Percentiles rank a stretch among this genome's conserved stretches.
Conservation (phyloP, 2,329 filamentous ascomycete genomes). For the Didymella exigua region DNA sequence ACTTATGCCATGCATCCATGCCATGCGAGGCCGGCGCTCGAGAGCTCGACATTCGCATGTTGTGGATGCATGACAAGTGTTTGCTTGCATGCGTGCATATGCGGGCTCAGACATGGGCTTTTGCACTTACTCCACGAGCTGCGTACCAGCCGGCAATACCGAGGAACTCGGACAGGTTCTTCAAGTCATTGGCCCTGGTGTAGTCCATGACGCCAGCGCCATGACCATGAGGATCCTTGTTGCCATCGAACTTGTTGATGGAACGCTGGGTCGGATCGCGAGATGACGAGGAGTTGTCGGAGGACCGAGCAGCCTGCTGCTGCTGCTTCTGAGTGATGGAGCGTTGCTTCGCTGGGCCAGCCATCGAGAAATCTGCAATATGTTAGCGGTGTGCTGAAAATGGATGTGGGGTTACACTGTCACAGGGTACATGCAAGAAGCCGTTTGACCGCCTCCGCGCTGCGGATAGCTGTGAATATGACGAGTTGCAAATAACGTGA, state of each 20-base stretch:
- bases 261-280: conserved; percentile 35
- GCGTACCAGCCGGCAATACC: conserved; percentile 43
- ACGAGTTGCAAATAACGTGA: neutral
- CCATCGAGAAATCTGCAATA: conserved; percentile 41
- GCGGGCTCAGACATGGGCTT: conserved; percentile 12
- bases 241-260: conserved; percentile 42
- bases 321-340: conserved; percentile 30
- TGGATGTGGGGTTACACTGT: conserved; percentile 3
- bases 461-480: neutral
- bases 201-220: conserved; percentile 27
- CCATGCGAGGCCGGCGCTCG: neutral
- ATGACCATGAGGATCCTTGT: conserved; percentile 35
- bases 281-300: conserved; percentile 34
- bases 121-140: conserved; percentile 47
- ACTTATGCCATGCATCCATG: conserved; percentile 10
- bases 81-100: conserved; percentile 12
- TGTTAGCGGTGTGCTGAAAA: conserved; percentile 25
- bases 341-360: conserved; percentile 44
- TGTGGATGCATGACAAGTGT: neutral
- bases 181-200: conserved; percentile 35
- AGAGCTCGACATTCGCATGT: conserved; percentile 1
- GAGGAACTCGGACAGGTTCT: conserved; percentile 46
- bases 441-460: conserved; percentile 1
- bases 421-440: neutral
- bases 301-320: conserved; percentile 26